Evolutionary conservation across 2,329 filamentous ascomycete genomes (phyloP).

Genomic region (Septoria linicola): DNA sequence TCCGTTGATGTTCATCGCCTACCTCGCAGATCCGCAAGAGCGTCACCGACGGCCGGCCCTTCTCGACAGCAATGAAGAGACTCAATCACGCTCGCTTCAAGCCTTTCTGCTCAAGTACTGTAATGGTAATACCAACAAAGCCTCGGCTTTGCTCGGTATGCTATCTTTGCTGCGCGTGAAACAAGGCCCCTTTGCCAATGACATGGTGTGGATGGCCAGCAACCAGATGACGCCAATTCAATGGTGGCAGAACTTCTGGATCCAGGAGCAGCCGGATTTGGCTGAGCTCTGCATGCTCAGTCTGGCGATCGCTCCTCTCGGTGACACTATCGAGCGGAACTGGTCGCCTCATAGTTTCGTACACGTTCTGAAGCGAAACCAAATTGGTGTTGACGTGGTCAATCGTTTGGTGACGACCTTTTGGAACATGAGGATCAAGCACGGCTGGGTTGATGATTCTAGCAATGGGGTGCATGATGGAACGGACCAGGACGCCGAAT

Average conservation of each 20-base stretch:
- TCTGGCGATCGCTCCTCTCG: conserved; percentile 23
- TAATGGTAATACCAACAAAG: conserved; percentile 23
- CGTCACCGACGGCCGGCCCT: conserved; percentile 28
- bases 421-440: conserved; percentile 28
- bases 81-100: conserved; percentile 27
- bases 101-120: conserved; percentile 30
- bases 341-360: conserved; percentile 30
- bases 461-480: conserved; percentile 14
- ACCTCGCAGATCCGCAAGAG: conserved; percentile 28
- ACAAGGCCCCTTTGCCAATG: conserved; percentile 27
- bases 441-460: conserved; percentile 30
- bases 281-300: conserved; percentile 29
- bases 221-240: conserved; percentile 28
- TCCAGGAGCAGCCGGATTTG: conserved; percentile 27
- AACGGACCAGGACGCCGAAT: conserved; percentile 20
- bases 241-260: conserved; percentile 32
- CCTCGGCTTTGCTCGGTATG: conserved; percentile 24
- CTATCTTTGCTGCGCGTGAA: conserved; percentile 29
- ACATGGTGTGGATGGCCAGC: conserved; percentile 31
- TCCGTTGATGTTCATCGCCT: conserved; percentile 30
- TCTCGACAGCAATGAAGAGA: conserved; percentile 28
- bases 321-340: conserved; percentile 27
- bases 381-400: conserved; percentile 25
- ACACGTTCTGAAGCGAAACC: conserved; percentile 28
- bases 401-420: conserved; percentile 26